A percentile compares a stretch with the other conserved stretches of the same genome.
Conservation (phyloP, 306 rosid genomes). For the Neltuma alba region DNA sequence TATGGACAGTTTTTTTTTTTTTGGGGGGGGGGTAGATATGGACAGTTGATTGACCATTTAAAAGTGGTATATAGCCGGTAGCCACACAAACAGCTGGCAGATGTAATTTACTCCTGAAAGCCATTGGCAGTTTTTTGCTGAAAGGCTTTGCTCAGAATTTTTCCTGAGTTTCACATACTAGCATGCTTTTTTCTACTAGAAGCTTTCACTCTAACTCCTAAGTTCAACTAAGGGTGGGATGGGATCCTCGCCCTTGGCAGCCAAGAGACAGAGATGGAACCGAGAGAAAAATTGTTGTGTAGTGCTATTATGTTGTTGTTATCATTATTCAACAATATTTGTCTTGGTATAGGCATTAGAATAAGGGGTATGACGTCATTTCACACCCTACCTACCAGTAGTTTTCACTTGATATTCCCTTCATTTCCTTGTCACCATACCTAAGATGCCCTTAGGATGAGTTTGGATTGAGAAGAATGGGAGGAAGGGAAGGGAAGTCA, state of each 20-base stretch:
- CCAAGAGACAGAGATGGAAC: too few species aligned
- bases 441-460: not conserved
- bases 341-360: not conserved
- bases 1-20: too few species aligned
- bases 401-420: not conserved
- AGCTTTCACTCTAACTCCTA: not conserved
- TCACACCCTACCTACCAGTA: not conserved
- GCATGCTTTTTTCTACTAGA: not conserved
- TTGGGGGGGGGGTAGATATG: too few species aligned
- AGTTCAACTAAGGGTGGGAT: not conserved
- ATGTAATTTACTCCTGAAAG: not conserved
- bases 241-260: not conserved
- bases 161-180: not conserved
- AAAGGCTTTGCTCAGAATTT: conserved; percentile 10
- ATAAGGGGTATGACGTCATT: not conserved
- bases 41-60: not conserved
- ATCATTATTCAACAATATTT: not conserved
- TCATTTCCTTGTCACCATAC: not conserved
- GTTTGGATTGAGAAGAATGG: not conserved
- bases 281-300: not conserved
- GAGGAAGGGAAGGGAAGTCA: not conserved
- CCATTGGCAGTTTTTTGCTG: not conserved
- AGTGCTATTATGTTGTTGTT: not conserved
- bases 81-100: not conserved
- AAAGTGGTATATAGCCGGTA: not conserved